These are phyloP conservation scores for Sclerotinia borealis DNA, from an alignment of 2,329 filamentous ascomycete species.

Conservation along the genomic window DNA sequence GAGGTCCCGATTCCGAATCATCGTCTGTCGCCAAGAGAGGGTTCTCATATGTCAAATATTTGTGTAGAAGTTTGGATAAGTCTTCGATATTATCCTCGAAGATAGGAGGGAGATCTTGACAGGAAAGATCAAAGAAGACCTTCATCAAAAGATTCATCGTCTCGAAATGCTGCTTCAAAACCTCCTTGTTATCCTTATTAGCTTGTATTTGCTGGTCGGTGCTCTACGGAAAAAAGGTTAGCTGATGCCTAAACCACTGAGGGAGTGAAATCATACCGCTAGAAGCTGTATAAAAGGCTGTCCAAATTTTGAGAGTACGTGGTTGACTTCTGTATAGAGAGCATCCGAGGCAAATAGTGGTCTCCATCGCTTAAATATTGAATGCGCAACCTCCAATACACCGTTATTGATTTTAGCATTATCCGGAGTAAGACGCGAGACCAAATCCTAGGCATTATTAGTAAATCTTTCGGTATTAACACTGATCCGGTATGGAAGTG, in stretches of 20 bases:
- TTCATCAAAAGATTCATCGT: constrained; percentile 85
- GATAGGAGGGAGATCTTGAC: constrained; percentile 87
- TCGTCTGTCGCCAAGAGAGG: constrained; percentile 76
- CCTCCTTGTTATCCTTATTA: constrained; percentile 68
- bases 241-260: neutral
- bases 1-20: constrained; percentile 76
- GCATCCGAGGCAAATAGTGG: constrained; percentile 90
- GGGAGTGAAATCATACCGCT: constrained; percentile 45
- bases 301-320: constrained; percentile 83
- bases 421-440: constrained; percentile 74
- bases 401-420: constrained; percentile 86
- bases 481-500: neutral
- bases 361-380: constrained; percentile 94
- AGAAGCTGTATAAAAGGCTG: constrained; percentile 76
- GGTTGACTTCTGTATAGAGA: constrained; percentile 91
- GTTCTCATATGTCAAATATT: constrained; percentile 88
- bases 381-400: constrained; percentile 94
- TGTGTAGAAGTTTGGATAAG: constrained; percentile 77
- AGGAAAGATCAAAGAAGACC: constrained; percentile 94
- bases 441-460: constrained; percentile 60
- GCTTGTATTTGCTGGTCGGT: constrained; percentile 67
- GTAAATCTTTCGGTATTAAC: constrained; percentile 2
- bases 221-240: constrained; percentile 38
- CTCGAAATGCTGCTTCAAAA: constrained; percentile 71
- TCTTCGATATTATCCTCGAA: constrained; percentile 82